Conservation (phyloP, 805 yeast genomes). For the Naumovozyma castellii region DNA sequence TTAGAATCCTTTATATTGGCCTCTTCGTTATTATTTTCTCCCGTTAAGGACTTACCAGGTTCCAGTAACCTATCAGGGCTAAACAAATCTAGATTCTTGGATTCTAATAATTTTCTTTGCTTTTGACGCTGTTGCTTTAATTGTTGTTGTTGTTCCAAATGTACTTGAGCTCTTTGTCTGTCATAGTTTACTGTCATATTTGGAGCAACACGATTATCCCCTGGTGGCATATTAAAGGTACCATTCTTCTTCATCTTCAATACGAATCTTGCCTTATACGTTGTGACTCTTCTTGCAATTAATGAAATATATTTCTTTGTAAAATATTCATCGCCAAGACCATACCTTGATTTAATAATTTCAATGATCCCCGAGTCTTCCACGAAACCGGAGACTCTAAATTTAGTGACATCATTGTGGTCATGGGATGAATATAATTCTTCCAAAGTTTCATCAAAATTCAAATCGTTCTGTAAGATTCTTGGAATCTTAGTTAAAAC, state of each 20-base stretch:
- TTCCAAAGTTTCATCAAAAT: conserved; percentile 27
- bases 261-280: conserved; percentile 31
- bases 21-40: too few species aligned
- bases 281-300: conserved; percentile 30
- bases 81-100: too few species aligned
- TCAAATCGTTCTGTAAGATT: conserved; percentile 27
- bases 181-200: background rate
- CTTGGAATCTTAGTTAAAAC: conserved; percentile 29
- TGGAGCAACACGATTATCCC: too few species aligned
- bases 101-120: too few species aligned
- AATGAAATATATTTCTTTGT: conserved; percentile 23
- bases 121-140: too few species aligned
- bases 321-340: conserved; percentile 23
- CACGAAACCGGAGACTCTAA: conserved; percentile 28
- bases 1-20: too few species aligned
- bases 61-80: too few species aligned
- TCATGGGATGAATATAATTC: conserved; percentile 26
- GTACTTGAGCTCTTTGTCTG: background rate
- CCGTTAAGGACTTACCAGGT: too few species aligned
- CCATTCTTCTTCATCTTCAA: conserved; percentile 28
- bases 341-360: conserved; percentile 25
- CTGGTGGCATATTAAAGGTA: conserved; percentile 14
- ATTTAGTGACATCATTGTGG: conserved; percentile 23
- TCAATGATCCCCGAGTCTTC: conserved; percentile 28
- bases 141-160: background rate